Evolutionary conservation across 495 filamentous ascomycete species (phyloP).

Genomic region (Neurospora sp.): DNA sequence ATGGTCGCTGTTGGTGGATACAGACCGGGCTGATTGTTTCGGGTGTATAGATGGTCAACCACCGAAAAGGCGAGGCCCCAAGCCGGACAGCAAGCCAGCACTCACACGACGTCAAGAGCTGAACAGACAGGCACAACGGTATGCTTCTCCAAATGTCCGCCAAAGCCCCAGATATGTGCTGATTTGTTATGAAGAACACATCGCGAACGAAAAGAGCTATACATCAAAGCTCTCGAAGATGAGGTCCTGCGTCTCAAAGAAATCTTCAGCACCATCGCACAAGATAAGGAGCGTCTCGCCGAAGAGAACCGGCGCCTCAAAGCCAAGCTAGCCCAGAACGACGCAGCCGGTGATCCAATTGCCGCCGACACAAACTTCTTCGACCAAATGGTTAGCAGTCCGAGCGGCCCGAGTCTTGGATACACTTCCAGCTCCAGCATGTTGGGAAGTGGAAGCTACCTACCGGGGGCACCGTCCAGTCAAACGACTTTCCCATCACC

Average conservation of each 20-base stretch:
- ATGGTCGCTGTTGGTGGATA: conserved; percentile 4
- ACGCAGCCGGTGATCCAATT: conserved; percentile 40
- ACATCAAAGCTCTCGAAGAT: conserved; percentile 87
- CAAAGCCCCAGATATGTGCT: neutral
- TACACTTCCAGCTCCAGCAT: conserved; percentile 48
- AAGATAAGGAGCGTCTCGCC: conserved; percentile 53
- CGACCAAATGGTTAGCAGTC: conserved; percentile 37
- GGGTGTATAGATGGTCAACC: conserved; percentile 60
- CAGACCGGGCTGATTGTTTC: conserved; percentile 1
- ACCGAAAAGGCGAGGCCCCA: conserved; percentile 84
- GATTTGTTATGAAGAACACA: conserved; percentile 51
- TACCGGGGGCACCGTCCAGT: conserved; percentile 17
- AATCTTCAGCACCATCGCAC: conserved; percentile 48
- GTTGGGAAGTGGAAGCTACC: conserved; percentile 44
- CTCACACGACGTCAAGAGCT: conserved; percentile 88
- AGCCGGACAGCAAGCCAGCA: conserved; percentile 93
- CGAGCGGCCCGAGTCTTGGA: conserved; percentile 33
- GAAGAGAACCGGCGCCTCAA: conserved; percentile 75
- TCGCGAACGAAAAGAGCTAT: conserved; percentile 91
- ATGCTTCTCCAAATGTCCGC: conserved; percentile 12
- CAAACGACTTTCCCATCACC: conserved; percentile 36
- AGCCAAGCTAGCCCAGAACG: conserved; percentile 61
- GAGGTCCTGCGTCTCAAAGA: conserved; percentile 68
- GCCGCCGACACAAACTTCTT: conserved; percentile 26
- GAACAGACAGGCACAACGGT: conserved; percentile 95